A percentile compares a stretch with the other conserved stretches of the same genome.
Evolutionary conservation across 164 flowering plant genomes (phyloP).

Genomic region (Magnolia officinalis): DNA sequence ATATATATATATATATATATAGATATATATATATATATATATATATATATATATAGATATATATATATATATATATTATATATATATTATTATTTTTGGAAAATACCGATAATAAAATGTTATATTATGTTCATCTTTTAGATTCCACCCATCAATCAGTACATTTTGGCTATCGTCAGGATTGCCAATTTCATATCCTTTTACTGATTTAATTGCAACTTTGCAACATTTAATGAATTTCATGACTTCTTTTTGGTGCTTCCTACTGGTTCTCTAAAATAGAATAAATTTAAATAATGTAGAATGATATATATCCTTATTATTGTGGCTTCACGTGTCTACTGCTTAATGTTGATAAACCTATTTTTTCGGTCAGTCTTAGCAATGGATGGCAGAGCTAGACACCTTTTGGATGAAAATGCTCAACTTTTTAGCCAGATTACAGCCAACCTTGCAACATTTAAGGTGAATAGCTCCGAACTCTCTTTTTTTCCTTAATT

Average conservation of each 20-base stretch:
- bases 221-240: too few relatives aligned
- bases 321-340: conserved; percentile 7
- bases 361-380: conserved; percentile 23
- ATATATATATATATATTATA: too few relatives aligned
- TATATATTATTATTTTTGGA: too few relatives aligned
- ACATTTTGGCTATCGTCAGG: too few relatives aligned
- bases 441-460: conserved; percentile 41
- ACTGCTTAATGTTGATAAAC: conserved; percentile 5
- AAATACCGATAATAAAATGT: too few relatives aligned
- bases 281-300: background rate
- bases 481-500: conserved; percentile 1
- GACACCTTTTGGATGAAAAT: conserved; percentile 76
- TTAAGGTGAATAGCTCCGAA: conserved; percentile 38
- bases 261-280: background rate
- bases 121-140: too few relatives aligned
- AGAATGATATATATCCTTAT: background rate
- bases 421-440: conserved; percentile 58
- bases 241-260: background rate
- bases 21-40: too few relatives aligned
- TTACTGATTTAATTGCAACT: background rate
- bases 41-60: too few relatives aligned
- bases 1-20: too few relatives aligned
- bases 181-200: background rate
- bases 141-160: too few relatives aligned
- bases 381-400: conserved; percentile 43